Evolutionary conservation across 1,139 yeast species (phyloP), one percentile per base, ranked within the genome.

Genomic region (Kodamaea ohmeri): DNA sequence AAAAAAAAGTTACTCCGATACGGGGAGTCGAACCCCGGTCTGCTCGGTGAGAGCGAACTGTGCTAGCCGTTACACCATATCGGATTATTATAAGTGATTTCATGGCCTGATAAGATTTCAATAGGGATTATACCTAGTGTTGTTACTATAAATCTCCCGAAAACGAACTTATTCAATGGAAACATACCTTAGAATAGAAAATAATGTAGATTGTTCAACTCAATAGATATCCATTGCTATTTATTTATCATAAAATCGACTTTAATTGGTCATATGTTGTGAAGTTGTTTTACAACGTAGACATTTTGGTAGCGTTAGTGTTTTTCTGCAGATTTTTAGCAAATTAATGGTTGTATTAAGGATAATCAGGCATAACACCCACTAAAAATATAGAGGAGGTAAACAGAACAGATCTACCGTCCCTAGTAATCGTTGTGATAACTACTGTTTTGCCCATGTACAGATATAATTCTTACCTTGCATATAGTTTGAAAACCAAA

Each of bases 21-120:
- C 83, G 78, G 83, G 83, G 83, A 77, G 80, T 78, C 81, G 83
- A 78, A 78, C 83, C 83, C 83, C 78, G 83, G 80, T 74, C 71
- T 77, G 82, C 82, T 73, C 83, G 81, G 83, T 77, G 83, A 77
- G 75, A 77, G 82, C 80, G 82, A 73, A 76, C 82, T 80, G 82
- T 78, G 83, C 78, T 78, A 77, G 78, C 83, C 83, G 80, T 76
- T 77, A 77, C 83, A 77, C 83, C 72, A 77, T 71, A 77, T 76
- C 82, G 82, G 39, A 36, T 14, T 11, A 9, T 31, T 18, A 6
- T 27, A 9, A 13, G n/a, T 6, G 8, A 9, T 24, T 9, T 9
- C 8, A n/a, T 9, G 13, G 26, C n/a, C 13, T 24, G n/a, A 24
- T n/a, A n/a, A 24, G 26, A 7, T 6, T 6, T 6, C 8, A 6